Evolutionary conservation across 225 moss, liverwort and hornwort species (phyloP), one percentile per base, ranked within the genome.

Genomic region (Polytrichum formosum): DNA sequence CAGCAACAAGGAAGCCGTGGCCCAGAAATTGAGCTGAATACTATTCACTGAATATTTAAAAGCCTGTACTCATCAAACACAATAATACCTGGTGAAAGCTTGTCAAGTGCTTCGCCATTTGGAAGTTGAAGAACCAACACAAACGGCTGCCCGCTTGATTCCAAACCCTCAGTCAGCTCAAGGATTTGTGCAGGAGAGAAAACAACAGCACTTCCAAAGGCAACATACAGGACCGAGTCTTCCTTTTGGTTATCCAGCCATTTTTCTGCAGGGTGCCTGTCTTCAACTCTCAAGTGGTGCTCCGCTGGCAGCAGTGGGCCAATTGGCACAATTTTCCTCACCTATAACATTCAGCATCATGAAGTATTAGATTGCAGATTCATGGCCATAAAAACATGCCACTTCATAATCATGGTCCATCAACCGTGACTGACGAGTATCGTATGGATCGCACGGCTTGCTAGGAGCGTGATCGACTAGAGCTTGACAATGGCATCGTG

Each of bases 41-140:
- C 46, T 46, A 46, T 46, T 46, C 16, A 46, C 46, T 46, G 46
- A 46, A 10, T 16, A 13, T 16, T 16, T 46, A 13, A 46, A 16
- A 46, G 46, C 46, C 13, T 13, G 46, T 46, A 46, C 13, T 0
- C 46, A 46, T 46, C 46, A 46, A 9, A 46, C 46, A 37, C 37
- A 37, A 18, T 18, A 4, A 18, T 20, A 69, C 69, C 69, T 69
- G 55, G 56, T 4, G 75, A 28, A 54, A 64, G n/a, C 17, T 25
- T 31, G 6, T 68, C 33, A 10, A 28, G 6, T 28, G 23, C 18
- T 46, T 63, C 33, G 3, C 1, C 6, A 28, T 63, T 35, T 7
- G 69, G 68, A 55, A 75, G 69, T 62, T 63, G 68, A 54, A 75
- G 69, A 10, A 75, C 55, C 55, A 75, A 19, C 6, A 75, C 62